Evolutionary conservation across 306 rosid genomes (phyloP).

Genomic region (Pyrus betulifolia): DNA sequence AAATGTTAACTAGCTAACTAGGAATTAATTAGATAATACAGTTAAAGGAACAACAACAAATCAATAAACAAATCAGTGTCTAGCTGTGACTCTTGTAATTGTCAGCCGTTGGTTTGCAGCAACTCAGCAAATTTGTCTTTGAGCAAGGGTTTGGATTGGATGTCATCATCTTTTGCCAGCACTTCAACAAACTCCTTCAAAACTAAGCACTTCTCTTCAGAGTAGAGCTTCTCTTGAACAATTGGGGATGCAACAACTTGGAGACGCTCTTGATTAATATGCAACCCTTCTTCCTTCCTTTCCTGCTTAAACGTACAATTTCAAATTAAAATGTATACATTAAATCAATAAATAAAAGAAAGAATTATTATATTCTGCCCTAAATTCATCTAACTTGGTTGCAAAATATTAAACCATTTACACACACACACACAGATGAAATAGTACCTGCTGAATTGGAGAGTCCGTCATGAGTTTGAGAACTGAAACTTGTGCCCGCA

Average conservation of each 20-base stretch:
- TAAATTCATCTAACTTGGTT: neutral
- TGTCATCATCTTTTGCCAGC: conserved; percentile 20
- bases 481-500: conserved; percentile 60
- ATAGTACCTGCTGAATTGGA: conserved; percentile 4
- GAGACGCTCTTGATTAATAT: conserved; percentile 14
- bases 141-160: conserved; percentile 34
- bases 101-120: conserved; percentile 3
- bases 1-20: neutral
- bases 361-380: neutral
- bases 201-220: conserved; percentile 59
- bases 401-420: neutral
- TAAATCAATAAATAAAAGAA: neutral
- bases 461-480: conserved; percentile 32
- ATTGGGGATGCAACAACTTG: conserved; percentile 31
- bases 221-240: conserved; percentile 65
- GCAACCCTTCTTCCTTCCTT: neutral
- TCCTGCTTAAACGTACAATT: conserved; percentile 1
- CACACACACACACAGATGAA: neutral
- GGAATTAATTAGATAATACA: neutral
- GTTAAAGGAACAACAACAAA: neutral
- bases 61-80: neutral
- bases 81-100: neutral
- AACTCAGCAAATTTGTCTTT: conserved; percentile 27
- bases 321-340: neutral
- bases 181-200: conserved; percentile 33